These are phyloP conservation scores for Baorangia bicolor DNA, from an alignment of 768 basidiomycete species.

Conservation along the genomic window DNA sequence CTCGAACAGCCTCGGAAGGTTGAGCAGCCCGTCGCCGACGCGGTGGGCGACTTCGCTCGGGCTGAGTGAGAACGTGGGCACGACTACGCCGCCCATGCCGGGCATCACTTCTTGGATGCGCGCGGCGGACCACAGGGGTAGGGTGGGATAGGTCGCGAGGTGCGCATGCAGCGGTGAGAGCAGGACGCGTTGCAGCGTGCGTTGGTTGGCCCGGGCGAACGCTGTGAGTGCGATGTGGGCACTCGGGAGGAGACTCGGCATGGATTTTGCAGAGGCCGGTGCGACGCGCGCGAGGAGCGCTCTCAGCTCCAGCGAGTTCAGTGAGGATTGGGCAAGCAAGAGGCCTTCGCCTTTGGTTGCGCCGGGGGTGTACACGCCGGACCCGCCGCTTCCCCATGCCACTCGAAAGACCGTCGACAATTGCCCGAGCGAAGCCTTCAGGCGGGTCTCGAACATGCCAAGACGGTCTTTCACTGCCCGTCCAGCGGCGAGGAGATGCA, in stretches of 20 bases:
- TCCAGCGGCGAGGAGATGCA: conserved; percentile 83
- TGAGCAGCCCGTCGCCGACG: conserved; percentile 91
- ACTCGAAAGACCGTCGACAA: conserved; percentile 59
- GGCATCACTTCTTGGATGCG: conserved; percentile 25
- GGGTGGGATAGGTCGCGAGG: conserved; percentile 66
- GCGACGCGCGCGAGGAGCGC: conserved; percentile 34
- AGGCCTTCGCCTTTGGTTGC: conserved; percentile 67
- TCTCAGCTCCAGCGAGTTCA: conserved; percentile 77
- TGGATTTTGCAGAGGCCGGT: conserved; percentile 13
- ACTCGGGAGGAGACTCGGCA: conserved; percentile 45
- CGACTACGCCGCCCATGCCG: conserved; percentile 43
- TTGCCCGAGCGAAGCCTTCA: conserved; percentile 58
- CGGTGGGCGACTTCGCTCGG: conserved; percentile 87
- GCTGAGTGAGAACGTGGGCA: conserved; percentile 92
- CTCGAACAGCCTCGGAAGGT: conserved; percentile 91
- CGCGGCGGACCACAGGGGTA: conserved; percentile 62
- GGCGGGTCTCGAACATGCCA: conserved; percentile 62
- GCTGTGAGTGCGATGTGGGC: conserved; percentile 54
- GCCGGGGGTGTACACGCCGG: conserved; percentile 53
- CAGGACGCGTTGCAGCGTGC: conserved; percentile 77
- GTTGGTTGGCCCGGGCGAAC: conserved; percentile 75
- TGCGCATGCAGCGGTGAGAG: conserved; percentile 77
- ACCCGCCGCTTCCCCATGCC: conserved; percentile 48
- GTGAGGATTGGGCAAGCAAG: conserved; percentile 76
- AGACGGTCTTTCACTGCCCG: conserved; percentile 71